Base-by-base conservation (phyloP, 2,329 filamentous ascomycete genomes). In the Xylariaceae sp. region DNA sequence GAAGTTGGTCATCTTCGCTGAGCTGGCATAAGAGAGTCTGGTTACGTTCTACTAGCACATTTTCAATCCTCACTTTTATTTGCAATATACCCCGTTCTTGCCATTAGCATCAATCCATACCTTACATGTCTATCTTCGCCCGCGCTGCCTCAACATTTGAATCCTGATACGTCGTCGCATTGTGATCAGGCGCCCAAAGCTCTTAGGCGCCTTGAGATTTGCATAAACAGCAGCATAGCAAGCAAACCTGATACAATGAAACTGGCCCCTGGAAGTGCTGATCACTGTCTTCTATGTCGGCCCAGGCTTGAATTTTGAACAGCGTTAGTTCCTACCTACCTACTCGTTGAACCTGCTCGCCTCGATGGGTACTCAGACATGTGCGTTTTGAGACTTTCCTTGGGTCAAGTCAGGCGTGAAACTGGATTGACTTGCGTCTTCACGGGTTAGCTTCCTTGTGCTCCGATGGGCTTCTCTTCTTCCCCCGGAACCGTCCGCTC, bases 1-100 rank as follows among this genome's bases (percentile, higher is more conserved):
- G 66, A 97, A 97, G 77, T 79, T 97, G 64, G 85, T 92, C 56
- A 78, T 97, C 30, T 89, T 86, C 66, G 87, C 89, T 37, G 83
- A 87, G 65, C 75, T 77, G 57, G 74, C 76, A 62, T 82, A 73
- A 30, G 23, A 30, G 23, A 74, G 59, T 51, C 48, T 51, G 53
- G 53, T 30, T 5, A 57, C 51, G 39, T 15, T 34, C 30, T 9
- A 42, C 37, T 59, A 47, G 60, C 62, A 58, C 60, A 55, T 53
- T 65, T 68, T 42, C 42, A 53, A 64, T 61, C 62, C 65, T 68
- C 42, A 9, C 44, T 66, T 65, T 57, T 57, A 60, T 66, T 60
- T 62, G 57, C 62, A 57, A 68, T 69, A 71, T 70, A 70, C 70
- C 69, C 23, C 23, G 23, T 30, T 30, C 23, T 30, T 5, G 23